Conservation (phyloP, 495 filamentous ascomycete species). For the Neurospora sp. region DNA sequence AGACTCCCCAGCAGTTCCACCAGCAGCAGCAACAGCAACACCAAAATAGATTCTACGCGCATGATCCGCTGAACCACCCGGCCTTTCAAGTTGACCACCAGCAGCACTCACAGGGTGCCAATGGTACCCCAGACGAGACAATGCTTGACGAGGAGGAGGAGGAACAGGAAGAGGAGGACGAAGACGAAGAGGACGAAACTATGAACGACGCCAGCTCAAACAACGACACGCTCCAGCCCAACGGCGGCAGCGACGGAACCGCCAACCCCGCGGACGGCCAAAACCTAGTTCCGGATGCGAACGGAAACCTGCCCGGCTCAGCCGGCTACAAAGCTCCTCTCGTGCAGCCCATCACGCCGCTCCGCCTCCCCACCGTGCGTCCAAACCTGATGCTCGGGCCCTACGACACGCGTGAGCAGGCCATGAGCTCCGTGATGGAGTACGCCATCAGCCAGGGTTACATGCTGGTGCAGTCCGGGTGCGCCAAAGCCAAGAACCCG, state of each 20-base stretch:
- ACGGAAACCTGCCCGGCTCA: not conserved
- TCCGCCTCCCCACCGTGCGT: slow-evolving; percentile 11
- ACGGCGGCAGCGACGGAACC: not conserved
- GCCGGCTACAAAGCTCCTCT: slow-evolving; percentile 3
- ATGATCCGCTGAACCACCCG: not conserved
- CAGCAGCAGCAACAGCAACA: not conserved
- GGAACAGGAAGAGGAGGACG: slow-evolving; percentile 2
- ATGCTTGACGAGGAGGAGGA: not conserved
- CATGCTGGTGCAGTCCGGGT: slow-evolving; percentile 14
- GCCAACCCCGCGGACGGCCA: not conserved
- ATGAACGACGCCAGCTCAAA: not conserved
- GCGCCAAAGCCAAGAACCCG: slow-evolving; percentile 7
- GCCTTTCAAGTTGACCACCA: not conserved
- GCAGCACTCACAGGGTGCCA: not conserved
- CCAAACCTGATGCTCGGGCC: slow-evolving; percentile 18
- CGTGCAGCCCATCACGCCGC: slow-evolving; percentile 7
- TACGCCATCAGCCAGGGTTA: slow-evolving; percentile 22
- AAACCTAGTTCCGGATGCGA: not conserved
- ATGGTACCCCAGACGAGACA: not conserved
- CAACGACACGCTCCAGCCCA: not conserved
- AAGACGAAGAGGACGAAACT: not conserved
- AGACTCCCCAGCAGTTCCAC: not conserved
- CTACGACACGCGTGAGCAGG: slow-evolving; percentile 14
- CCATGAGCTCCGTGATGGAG: slow-evolving; percentile 8
- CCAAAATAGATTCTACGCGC: not conserved